Conservation (phyloP, 2,329 filamentous ascomycete genomes). For the Paraphoma sp. region DNA sequence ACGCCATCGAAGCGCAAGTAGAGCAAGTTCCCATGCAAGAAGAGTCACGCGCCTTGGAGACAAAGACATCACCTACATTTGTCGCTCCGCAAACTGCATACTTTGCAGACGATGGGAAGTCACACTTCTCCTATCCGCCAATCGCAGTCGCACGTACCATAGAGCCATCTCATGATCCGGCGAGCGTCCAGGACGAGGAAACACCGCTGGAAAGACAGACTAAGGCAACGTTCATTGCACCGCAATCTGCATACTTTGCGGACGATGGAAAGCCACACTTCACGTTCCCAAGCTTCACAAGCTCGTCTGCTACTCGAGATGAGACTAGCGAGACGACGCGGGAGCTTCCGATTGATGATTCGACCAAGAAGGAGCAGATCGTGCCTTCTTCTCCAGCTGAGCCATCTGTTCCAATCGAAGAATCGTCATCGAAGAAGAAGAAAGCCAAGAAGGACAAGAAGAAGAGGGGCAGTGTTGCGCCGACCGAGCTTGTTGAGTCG, state of each 20-base stretch:
- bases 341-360: neutral
- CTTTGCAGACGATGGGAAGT: neutral
- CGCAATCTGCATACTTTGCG: neutral
- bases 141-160: neutral
- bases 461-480: conserved; percentile 22
- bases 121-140: neutral
- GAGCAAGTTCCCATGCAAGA: too few species aligned
- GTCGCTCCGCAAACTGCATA: neutral
- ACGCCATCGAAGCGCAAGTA: too few species aligned
- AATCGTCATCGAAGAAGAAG: conserved; percentile 28
- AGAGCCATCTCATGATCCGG: too few species aligned
- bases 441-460: conserved; percentile 22
- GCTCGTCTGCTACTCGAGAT: neutral
- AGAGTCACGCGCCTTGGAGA: too few species aligned
- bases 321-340: neutral
- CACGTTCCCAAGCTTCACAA: neutral
- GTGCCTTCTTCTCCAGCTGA: neutral
- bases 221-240: neutral
- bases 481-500: conserved; percentile 7
- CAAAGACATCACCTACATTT: neutral
- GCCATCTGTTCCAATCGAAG: conserved; percentile 1
- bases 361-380: neutral
- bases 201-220: neutral
- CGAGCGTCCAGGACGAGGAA: too few species aligned
- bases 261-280: conserved; percentile 3